Evolutionary conservation across 257 asterid genomes (phyloP), one percentile per base, ranked within the genome.

Genomic region (Solanum medicagineum): DNA sequence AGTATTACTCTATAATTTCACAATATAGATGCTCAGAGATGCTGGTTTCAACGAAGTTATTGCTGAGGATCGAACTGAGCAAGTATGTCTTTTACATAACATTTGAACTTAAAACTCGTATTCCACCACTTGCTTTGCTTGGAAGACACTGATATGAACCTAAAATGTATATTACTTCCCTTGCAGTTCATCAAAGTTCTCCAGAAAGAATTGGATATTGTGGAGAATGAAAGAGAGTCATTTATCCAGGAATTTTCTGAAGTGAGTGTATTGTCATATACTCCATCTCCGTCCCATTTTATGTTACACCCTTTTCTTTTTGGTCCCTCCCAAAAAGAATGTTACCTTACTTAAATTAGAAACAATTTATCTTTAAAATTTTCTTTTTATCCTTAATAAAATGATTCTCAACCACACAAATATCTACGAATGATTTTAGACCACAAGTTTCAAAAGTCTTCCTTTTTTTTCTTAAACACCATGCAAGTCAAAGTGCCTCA

Each of bases 21-120:
- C 62, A 49, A 15, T 68, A 55, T 87, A 97, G 99, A 97, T 97
- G 98, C 98, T 97, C 49, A 85, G 87, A 63, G 97, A 94, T 91
- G 98, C 98, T 85, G 99, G 98, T 83, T 97, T 95, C 82, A 88
- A 82, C 19, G 95, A 95, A 60, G 98, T 97, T 56, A 70, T 90
- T 90, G 97, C 97, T 59, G 99, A 97, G 91, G 99, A 97, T 89
- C 95, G 97, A 86, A 93, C 99, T 77, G 93, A 92, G 65, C 98
- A 95, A 98, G 99, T 97, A 59, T 85, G 81, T 65, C 17, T 68
- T 74, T 74, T 47, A 47, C 81, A 13, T 24, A 44, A 15, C 81
- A 47, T 4, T 73, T 44, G 20, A 73, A n/a, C 81, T 73, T 73
- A 20, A n/a, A 71, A 44, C 36, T 73, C 80, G 24, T 44, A 69